phyloP scores from a whole-genome alignment of 345 rosid species.

The Cochlearia excelsa region DNA sequence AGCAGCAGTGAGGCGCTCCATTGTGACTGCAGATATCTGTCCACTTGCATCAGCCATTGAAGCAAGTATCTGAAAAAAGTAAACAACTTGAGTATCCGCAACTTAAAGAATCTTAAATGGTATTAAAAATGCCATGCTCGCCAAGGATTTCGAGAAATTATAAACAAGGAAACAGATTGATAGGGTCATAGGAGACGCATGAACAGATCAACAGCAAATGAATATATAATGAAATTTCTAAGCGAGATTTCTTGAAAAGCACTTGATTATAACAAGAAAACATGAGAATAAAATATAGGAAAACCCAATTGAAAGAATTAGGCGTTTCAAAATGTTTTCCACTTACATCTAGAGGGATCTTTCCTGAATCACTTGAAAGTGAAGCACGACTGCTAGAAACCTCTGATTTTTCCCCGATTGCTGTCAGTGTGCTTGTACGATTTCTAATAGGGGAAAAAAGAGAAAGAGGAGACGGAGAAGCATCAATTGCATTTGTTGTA shows the following conservation, averaged over 20 bases:
- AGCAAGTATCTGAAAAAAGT: slow-evolving; percentile 68
- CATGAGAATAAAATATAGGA: slow-evolving; percentile 6
- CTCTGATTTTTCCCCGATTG: slow-evolving; percentile 55
- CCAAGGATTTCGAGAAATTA: background rate
- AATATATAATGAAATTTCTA: background rate
- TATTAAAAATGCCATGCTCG: slow-evolving; percentile 18
- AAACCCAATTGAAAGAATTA: slow-evolving; percentile 13
- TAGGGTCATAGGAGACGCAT: slow-evolving; percentile 2
- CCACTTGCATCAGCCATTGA: slow-evolving; percentile 99
- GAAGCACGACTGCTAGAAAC: slow-evolving; percentile 57
- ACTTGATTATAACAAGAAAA: slow-evolving; percentile 18
- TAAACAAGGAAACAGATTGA: slow-evolving; percentile 5
- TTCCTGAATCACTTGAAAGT: slow-evolving; percentile 58
- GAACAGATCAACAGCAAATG: slow-evolving; percentile 8
- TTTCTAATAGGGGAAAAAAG: slow-evolving; percentile 55
- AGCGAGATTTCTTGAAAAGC: background rate
- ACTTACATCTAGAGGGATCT: slow-evolving; percentile 87
- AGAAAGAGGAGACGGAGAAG: slow-evolving; percentile 73
- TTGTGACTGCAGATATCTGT: slow-evolving; percentile 75
- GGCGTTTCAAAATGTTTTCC: slow-evolving; percentile 27
- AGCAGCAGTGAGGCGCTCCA: slow-evolving; percentile 97
- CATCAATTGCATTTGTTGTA: slow-evolving; percentile 50
- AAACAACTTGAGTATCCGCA: slow-evolving; percentile 23
- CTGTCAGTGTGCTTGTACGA: slow-evolving; percentile 42
- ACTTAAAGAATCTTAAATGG: slow-evolving; percentile 12